These are phyloP conservation scores for Theobroma cacao DNA, from an alignment of 345 rosid genomes.

Conservation along the genomic window DNA sequence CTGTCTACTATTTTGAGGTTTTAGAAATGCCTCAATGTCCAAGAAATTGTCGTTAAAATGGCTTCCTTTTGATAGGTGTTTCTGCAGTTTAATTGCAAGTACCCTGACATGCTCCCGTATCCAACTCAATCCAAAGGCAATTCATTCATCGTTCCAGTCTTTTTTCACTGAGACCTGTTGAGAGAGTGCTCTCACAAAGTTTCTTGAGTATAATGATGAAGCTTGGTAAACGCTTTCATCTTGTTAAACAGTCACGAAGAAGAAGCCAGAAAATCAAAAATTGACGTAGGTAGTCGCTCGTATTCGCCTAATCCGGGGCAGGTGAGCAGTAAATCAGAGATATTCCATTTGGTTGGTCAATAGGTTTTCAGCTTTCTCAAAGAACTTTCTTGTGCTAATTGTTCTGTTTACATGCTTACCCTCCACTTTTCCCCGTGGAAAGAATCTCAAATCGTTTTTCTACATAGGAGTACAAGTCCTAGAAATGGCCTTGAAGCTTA, in stretches of 20 bases:
- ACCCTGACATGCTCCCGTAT: not conserved
- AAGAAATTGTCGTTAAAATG: not conserved
- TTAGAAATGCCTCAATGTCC: not conserved
- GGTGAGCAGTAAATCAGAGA: not conserved
- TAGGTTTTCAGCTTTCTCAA: not conserved
- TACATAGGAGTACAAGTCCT: not conserved
- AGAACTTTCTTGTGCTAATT: not conserved
- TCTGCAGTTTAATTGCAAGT: slow-evolving; percentile 1
- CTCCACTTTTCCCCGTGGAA: not conserved
- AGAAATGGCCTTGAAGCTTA: not conserved
- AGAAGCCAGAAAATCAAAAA: not conserved
- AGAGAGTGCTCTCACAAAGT: not conserved
- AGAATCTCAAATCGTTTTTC: not conserved
- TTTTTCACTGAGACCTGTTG: not conserved
- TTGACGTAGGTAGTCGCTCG: not conserved
- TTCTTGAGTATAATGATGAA: not conserved
- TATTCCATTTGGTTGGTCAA: not conserved
- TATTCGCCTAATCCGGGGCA: not conserved
- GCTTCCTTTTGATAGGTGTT: not conserved
- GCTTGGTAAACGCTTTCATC: not conserved
- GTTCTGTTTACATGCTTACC: not conserved
- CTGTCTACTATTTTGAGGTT: not conserved
- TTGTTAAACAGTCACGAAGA: not conserved
- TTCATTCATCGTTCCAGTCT: not conserved
- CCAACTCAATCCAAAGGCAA: not conserved